Percentiles rank a stretch among this genome's conserved stretches.
These are phyloP conservation scores for Xylariaceae sp. DNA, from an alignment of 2,329 filamentous ascomycete genomes.

Conservation along the genomic window DNA sequence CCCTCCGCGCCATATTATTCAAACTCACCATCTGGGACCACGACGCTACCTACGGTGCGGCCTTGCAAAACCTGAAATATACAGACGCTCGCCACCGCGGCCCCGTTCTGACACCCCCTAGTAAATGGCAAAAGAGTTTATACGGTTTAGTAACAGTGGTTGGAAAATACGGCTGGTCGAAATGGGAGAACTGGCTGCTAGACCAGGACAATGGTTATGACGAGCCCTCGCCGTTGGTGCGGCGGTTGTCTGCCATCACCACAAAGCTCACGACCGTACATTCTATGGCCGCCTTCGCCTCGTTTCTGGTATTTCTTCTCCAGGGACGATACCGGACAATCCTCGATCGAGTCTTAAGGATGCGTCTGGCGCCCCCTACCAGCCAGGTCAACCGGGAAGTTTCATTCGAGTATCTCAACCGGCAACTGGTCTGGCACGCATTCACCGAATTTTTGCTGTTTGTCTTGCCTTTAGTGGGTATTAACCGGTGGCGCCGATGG, in stretches of 20 bases:
- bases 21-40: constrained; percentile 97
- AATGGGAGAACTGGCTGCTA: constrained; percentile 84
- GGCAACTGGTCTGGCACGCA: constrained; percentile 98
- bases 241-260: constrained; percentile 63
- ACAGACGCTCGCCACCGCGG: constrained; percentile 70
- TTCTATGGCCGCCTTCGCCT: constrained; percentile 73
- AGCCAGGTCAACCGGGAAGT: constrained; percentile 86
- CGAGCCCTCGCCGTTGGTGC: constrained; percentile 46
- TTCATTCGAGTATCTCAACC: constrained; percentile 94
- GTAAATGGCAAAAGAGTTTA: constrained; percentile 73
- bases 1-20: constrained; percentile 74
- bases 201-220: constrained; percentile 72
- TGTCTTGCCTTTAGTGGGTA: constrained; percentile 90
- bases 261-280: constrained; percentile 66
- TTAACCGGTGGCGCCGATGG: constrained; percentile 88
- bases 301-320: constrained; percentile 85
- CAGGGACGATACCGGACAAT: constrained; percentile 90
- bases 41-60: constrained; percentile 88
- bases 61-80: constrained; percentile 85
- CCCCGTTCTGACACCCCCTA: constrained; percentile 62
- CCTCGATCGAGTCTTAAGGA: constrained; percentile 74
- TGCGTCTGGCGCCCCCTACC: constrained; percentile 79
- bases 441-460: constrained; percentile 99
- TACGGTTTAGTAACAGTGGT: constrained; percentile 84
- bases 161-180: constrained; percentile 83